These are phyloP conservation scores for Fulvia fulva DNA, from an alignment of 2,329 filamentous ascomycete species.

Conservation along the genomic window DNA sequence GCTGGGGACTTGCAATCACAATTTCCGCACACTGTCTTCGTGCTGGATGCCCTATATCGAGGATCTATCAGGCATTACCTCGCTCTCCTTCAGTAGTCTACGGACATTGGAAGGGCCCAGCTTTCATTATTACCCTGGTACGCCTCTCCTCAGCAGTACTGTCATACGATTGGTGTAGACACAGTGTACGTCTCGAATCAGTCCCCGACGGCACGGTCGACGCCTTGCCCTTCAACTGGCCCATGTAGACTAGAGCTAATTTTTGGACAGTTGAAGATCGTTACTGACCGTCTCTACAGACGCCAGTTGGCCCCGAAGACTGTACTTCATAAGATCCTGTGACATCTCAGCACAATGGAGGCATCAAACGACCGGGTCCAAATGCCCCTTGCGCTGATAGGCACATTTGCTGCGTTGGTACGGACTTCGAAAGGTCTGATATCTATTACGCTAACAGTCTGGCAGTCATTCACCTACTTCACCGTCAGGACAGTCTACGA, in stretches of 20 bases:
- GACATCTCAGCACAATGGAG: constrained; percentile 2
- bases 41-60: too few relatives aligned
- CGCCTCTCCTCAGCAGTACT: neutral
- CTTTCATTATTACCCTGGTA: neutral
- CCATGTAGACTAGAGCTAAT: neutral
- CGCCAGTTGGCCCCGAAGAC: too few relatives aligned
- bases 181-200: neutral
- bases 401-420: constrained; percentile 15
- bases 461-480: constrained; percentile 17
- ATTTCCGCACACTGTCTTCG: too few relatives aligned
- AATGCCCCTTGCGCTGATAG: constrained; percentile 10
- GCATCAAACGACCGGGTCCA: neutral
- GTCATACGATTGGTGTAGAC: neutral
- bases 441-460: constrained; percentile 1
- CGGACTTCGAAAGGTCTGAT: neutral
- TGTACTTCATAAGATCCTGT: too few relatives aligned
- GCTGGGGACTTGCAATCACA: too few relatives aligned
- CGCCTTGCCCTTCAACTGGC: neutral
- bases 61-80: too few relatives aligned
- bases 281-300: too few relatives aligned
- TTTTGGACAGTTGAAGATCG: too few relatives aligned
- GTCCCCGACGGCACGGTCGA: neutral
- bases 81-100: too few relatives aligned
- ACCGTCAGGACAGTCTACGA: constrained; percentile 33
- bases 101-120: neutral